Evolutionary conservation across 352 stramenopile species (phyloP).

Genomic region (Phytophthora chlamydospora): DNA sequence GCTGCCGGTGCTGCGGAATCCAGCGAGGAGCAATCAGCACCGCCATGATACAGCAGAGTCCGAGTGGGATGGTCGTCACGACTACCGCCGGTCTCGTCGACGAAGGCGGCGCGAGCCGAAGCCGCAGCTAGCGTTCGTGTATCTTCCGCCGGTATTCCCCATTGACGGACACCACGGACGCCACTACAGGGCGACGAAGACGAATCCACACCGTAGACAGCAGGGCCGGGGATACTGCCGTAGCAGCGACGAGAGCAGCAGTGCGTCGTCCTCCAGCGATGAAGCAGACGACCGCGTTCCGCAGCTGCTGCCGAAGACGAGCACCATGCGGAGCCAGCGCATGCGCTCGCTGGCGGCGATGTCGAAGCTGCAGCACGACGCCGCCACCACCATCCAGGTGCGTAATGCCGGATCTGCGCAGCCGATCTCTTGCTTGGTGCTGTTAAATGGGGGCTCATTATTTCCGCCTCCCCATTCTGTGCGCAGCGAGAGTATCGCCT

Average conservation of each 20-base stretch:
- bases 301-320: background rate
- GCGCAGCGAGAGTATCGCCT: conserved; percentile 51
- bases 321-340: conserved; percentile 42
- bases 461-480: background rate
- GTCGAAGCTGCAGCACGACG: conserved; percentile 49
- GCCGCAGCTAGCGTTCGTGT: conserved; percentile 26
- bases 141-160: conserved; percentile 21
- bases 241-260: conserved; percentile 22
- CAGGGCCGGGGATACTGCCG: conserved; percentile 3
- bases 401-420: background rate
- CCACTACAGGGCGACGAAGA: background rate
- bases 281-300: conserved; percentile 10
- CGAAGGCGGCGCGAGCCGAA: conserved; percentile 14
- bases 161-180: conserved; percentile 6
- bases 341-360: conserved; percentile 54
- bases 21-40: conserved; percentile 25
- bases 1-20: conserved; percentile 22
- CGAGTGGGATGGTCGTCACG: conserved; percentile 13
- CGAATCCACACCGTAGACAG: background rate
- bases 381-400: conserved; percentile 55
- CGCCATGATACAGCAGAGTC: conserved; percentile 8
- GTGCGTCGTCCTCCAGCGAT: conserved; percentile 8
- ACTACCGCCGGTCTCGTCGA: conserved; percentile 14
- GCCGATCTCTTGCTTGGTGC: background rate
- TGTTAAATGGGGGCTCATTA: conserved; percentile 1